A percentile compares a stretch with the other conserved stretches of the same genome.
phyloP scores from a whole-genome alignment of 2,329 filamentous ascomycete species.

The Magnaporthiopsis poae region DNA sequence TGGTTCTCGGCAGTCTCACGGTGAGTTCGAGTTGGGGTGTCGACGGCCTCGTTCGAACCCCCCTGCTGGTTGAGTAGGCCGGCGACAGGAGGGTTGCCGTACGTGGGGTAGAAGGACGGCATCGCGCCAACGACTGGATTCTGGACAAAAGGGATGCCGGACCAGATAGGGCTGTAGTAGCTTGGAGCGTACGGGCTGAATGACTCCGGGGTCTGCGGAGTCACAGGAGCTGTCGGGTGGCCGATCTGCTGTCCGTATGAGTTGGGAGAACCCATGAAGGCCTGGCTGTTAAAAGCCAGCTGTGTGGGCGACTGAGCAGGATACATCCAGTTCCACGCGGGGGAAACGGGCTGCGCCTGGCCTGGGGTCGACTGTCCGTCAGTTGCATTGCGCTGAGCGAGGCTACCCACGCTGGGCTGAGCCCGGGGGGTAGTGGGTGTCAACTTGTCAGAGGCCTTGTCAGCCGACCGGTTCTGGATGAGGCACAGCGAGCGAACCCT shows the following conservation, averaged over 20 bases:
- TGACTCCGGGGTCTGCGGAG: constrained; percentile 6
- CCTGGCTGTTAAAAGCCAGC: constrained; percentile 1
- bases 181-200: constrained; percentile 3
- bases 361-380: neutral
- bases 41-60: neutral
- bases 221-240: neutral
- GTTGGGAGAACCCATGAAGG: neutral
- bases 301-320: neutral
- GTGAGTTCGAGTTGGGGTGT: constrained; percentile 1
- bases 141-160: constrained; percentile 6
- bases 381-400: neutral
- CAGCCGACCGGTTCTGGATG: neutral
- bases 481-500: constrained; percentile 4
- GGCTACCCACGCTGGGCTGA: neutral
- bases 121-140: neutral
- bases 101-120: constrained; percentile 1
- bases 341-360: neutral
- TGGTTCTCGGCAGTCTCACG: neutral
- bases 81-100: neutral
- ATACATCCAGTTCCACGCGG: constrained; percentile 6
- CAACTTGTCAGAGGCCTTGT: neutral
- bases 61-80: neutral
- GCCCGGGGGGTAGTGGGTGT: neutral
- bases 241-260: constrained; percentile 1
- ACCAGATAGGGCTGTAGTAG: constrained; percentile 5